Evolutionary conservation across 2,329 filamentous ascomycete genomes (phyloP).

Genomic region (Blastomyces emzantsi): DNA sequence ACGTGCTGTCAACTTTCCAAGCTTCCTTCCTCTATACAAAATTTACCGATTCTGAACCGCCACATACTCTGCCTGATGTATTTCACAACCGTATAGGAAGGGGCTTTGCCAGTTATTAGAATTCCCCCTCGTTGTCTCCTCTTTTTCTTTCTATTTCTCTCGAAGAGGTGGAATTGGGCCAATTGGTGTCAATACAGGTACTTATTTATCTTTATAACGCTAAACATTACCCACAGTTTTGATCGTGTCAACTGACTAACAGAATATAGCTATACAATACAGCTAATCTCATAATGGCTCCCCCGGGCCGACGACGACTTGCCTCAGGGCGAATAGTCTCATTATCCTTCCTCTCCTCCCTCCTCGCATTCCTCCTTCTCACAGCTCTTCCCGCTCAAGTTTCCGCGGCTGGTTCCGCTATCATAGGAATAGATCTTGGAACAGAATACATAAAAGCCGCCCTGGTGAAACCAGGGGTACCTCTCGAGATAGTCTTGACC

Average conservation of each 20-base stretch:
- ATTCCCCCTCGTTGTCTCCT: neutral
- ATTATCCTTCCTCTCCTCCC: constrained; percentile 31
- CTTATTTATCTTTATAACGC: neutral
- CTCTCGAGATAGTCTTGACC: constrained; percentile 93
- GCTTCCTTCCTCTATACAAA: neutral
- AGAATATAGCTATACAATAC: neutral
- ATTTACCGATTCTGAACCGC: neutral
- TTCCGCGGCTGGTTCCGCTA: constrained; percentile 59
- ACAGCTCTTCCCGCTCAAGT: constrained; percentile 47
- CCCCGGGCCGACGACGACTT: constrained; percentile 38
- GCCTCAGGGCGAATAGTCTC: constrained; percentile 14
- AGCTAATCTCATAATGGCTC: constrained; percentile 32
- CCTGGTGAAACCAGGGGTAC: constrained; percentile 91
- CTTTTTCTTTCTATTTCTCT: constrained; percentile 1
- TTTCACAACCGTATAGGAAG: neutral
- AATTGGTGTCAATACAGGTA: neutral
- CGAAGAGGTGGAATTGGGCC: neutral
- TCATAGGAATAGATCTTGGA: constrained; percentile 86
- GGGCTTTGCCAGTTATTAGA: neutral
- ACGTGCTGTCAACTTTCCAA: constrained; percentile 3
- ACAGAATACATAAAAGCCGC: constrained; percentile 96
- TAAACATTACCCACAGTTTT: neutral
- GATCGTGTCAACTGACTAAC: neutral
- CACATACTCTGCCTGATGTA: constrained; percentile 2
- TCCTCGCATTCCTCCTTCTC: constrained; percentile 44